Conservation (phyloP, 805 yeast genomes). For the Hemisphaericaspora nanyangensis region DNA sequence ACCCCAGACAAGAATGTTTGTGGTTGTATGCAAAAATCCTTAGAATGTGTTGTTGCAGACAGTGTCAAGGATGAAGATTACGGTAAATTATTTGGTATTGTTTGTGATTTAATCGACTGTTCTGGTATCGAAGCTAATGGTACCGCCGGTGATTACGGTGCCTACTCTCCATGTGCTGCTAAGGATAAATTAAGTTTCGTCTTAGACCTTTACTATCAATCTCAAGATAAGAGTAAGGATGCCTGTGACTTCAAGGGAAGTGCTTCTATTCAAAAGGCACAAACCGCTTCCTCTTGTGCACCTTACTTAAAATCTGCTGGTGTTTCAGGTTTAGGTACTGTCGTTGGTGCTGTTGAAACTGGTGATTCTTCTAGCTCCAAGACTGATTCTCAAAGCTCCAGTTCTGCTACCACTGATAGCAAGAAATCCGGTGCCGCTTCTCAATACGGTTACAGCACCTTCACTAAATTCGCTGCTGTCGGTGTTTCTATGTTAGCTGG, state of each 20-base stretch:
- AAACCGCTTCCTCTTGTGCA: slow-evolving; percentile 47
- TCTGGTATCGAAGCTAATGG: slow-evolving; percentile 35
- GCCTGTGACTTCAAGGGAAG: slow-evolving; percentile 41
- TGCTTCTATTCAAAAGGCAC: slow-evolving; percentile 31
- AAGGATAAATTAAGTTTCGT: slow-evolving; percentile 37
- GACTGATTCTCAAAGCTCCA: slow-evolving; percentile 17
- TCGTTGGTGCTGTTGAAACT: slow-evolving; percentile 29
- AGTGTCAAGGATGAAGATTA: slow-evolving; percentile 28
- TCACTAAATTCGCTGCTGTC: slow-evolving; percentile 15
- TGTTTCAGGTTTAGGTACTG: slow-evolving; percentile 59
- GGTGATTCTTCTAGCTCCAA: slow-evolving; percentile 19
- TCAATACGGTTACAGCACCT: slow-evolving; percentile 7
- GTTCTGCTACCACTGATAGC: slow-evolving; percentile 15
- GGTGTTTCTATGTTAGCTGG: slow-evolving; percentile 24
- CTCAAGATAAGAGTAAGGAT: slow-evolving; percentile 18
- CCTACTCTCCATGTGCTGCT: slow-evolving; percentile 35
- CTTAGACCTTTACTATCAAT: slow-evolving; percentile 35
- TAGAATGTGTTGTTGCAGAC: slow-evolving; percentile 31
- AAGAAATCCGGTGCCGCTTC: slow-evolving; percentile 17
- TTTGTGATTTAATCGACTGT: slow-evolving; percentile 35
- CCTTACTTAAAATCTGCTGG: slow-evolving; percentile 65
- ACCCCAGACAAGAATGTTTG: slow-evolving; percentile 38
- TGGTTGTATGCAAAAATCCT: slow-evolving; percentile 31
- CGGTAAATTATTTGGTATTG: slow-evolving; percentile 28
- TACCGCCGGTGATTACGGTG: slow-evolving; percentile 39